Evolutionary conservation across 495 filamentous ascomycete species (phyloP), one percentile per base, ranked within the genome.

Genomic region (Aspergillus coremiiformis): DNA sequence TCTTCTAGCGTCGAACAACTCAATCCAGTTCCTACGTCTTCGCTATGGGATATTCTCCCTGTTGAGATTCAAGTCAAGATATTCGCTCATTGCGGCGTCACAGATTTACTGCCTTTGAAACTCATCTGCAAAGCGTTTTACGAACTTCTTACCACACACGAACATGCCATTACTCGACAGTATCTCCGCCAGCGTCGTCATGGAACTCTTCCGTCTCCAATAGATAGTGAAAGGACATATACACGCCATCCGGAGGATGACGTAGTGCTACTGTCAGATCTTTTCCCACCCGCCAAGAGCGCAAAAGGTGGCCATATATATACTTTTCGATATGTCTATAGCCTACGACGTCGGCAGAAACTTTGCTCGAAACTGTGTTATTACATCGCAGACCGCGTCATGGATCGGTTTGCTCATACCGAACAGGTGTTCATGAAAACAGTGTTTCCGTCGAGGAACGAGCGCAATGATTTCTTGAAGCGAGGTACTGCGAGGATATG

Each of bases 21-120:
- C 15, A 53, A 57, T 30, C 39, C 53, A 15, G 43, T 56, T 26
- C 53, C 59, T 22, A 59, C 61, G 9, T 64, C 68, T 11, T 67
- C 65, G 21, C 64, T 57, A n/a, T 74, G 70, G 71, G 68, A 67
- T 26, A 37, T 58, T 32, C 61, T 75, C 32, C 72, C 72, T 10
- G 68, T 69, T 47, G 72, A 75, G 49, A 62, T 75, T 29, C 71
- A 74, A 62, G 69, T 75, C 53, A 58, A 60, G 48, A 73, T 75
- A 52, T 75, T 75, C 52, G 66, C 64, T 12, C 51, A 73, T 47
- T 75, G 71, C 59, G 64, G 67, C 14, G 60, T 71, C 47, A 49
- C 53, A 24, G 72, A 75, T 44, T 63, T 72, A 23, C 58, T 66
- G 10, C 56, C 59, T 19, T 44, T 74, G 33, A 73, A 67, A 54